Evolutionary conservation across 257 asterid genomes (phyloP), one percentile per base, ranked within the genome.

Genomic region (Gynochthodes officinalis): DNA sequence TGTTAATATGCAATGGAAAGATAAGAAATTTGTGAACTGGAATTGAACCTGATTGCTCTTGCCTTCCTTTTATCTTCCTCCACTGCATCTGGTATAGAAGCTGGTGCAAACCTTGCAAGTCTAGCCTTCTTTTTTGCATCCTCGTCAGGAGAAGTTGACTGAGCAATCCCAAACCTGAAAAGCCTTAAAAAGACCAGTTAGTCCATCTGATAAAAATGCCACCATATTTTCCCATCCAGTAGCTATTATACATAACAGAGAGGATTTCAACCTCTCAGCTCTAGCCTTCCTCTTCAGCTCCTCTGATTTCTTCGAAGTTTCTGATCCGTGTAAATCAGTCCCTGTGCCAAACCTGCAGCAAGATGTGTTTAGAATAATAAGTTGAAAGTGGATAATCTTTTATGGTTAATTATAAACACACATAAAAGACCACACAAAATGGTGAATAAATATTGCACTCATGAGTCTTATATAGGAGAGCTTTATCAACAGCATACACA

Each of bases 21-120:
- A 15, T 4, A 19, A 16, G 14, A 43, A 25, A 25, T 64, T 27
- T 19, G 54, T 43, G 14, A 30, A 61, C 18, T 64, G 60, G 5
- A 28, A n/a, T 32, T 39, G 6, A 70, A 95, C 98, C 99, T 92
- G 77, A 88, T 75, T 28, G 96, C 97, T 79, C 99, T 89, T 19
- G 99, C 94, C 88, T 95, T 95, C 89, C 80, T 95, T 82, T 95
- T 95, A 44, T 92, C 97, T 81, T 86, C 97, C 86, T 95, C 99
- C 40, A 60, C 84, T 3, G 90, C 43, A 81, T 86, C 89, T 71
- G 80, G 70, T 77, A 72, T 75, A 64, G 88, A 10, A 65, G 82
- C 70, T 23, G 91, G 69, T 30, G 88, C 90, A 78, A 93, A 89
- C 87, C 98, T 86, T 64, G 95, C 90, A 72, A 90, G 86, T 81